Base-by-base conservation (phyloP, 148 eudicot genomes). In the Camellia granthamiana region DNA sequence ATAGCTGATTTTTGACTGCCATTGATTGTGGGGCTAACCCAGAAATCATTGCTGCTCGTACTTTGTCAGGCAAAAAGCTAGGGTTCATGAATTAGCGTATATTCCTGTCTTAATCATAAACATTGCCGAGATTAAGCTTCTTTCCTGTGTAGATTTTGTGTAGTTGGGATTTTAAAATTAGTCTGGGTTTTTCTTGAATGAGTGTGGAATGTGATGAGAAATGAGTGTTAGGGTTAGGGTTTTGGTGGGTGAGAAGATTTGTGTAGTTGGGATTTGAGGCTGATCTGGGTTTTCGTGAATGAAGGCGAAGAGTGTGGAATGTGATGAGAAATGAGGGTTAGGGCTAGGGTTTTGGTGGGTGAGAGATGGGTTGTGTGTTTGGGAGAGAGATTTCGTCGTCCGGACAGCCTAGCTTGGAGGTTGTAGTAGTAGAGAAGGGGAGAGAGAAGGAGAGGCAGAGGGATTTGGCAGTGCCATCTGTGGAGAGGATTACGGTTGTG, bases 341-440 rank as follows among this genome's bases (percentile, higher is more conserved):
- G 84, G 61, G 41, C 72, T 83, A 38, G 62, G 76, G 66, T 43
- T 73, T 55, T 54, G 72, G 74, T 55, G 63, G 63, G 54, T 79
- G 72, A 79, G 76, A 81, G 72, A 90, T 90, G 92, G 92, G 92
- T 79, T 90, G 92, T 83, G 92, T 83, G n/a, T 90, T 90, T 59
- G 92, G 89, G 64, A 90, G 72, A 78, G 85, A 88, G 85, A 78
- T 86, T 72, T 82, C 90, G 11, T 75, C 87, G 6, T 76, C 89
- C 14, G 87, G 81, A 52, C 80, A 80, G 16, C 67, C 83, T 3
- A 82, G 83, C 30, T 88, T 88, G 11, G 91, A 89, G 51, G 80
- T 83, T 75, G 88, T 84, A 7, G 87, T 51, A 19, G 89, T 51
- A 1, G 38, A 30, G 38, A 30, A 30, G 65, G 84, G 78, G 82